Conservation (phyloP, 208 protist genomes). For the Sergeia podlipaevii region DNA sequence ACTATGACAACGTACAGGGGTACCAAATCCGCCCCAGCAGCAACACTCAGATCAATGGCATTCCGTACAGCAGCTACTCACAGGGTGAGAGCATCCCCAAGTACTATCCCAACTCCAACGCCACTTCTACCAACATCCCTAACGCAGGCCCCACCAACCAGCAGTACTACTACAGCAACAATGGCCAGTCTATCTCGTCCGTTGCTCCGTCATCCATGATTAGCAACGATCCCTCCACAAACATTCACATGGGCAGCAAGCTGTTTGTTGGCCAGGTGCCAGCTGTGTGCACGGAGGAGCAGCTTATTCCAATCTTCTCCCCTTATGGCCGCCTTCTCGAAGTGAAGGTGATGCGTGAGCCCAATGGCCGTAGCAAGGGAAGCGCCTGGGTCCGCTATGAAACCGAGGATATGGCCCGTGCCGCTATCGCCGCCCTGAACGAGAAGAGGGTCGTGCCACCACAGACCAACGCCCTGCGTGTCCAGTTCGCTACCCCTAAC, state of each 20-base stretch:
- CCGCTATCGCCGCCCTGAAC: conserved; percentile 68
- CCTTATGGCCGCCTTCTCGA: conserved; percentile 69
- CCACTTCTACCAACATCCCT: not conserved
- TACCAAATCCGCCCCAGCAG: too few species aligned
- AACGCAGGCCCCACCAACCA: not conserved
- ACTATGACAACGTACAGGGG: too few species aligned
- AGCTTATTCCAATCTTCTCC: conserved; percentile 63
- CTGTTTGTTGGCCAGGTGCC: conserved; percentile 89
- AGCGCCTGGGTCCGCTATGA: conserved; percentile 86
- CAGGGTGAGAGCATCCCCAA: conserved; percentile 3
- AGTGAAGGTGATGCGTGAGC: conserved; percentile 84
- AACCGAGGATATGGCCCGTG: conserved; percentile 41
- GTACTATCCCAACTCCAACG: conserved; percentile 6
- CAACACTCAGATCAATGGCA: too few species aligned
- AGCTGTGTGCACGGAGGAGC: conserved; percentile 81
- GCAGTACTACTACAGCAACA: not conserved
- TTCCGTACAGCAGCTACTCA: not conserved
- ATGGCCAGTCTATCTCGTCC: conserved; percentile 4
- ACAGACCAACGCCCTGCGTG: conserved; percentile 79
- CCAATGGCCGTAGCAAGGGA: conserved; percentile 64
- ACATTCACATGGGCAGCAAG: conserved; percentile 63
- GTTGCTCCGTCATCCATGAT: not conserved
- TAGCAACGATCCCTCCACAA: conserved; percentile 2
- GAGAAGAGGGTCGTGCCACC: conserved; percentile 79
- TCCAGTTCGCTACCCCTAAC: conserved; percentile 64